A percentile compares a stretch with the other conserved stretches of the same genome.
phyloP scores from a whole-genome alignment of 2,329 filamentous ascomycete species.

The Sporothrix phasma region DNA sequence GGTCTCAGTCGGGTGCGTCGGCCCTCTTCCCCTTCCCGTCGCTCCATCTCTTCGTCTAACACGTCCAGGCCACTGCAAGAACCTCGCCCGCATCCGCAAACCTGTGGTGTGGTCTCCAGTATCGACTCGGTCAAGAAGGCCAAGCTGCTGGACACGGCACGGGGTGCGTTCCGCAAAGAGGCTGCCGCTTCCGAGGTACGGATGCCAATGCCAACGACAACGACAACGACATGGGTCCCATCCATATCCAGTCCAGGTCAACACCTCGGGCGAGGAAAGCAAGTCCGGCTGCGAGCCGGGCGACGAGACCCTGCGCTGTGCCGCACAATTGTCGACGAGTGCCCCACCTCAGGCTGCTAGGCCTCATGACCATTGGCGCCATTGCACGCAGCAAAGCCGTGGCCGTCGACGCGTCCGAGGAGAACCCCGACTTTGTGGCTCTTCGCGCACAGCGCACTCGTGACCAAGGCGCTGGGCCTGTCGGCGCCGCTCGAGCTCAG shows the following conservation, averaged over 20 bases:
- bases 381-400: slow-evolving; percentile 74
- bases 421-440: slow-evolving; percentile 80
- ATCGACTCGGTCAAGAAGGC: slow-evolving; percentile 87
- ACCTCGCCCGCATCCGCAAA: slow-evolving; percentile 78
- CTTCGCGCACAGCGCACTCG: slow-evolving; percentile 56
- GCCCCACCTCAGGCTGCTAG: slow-evolving; percentile 64
- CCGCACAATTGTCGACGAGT: slow-evolving; percentile 57
- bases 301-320: slow-evolving; percentile 54
- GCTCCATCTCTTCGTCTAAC: not conserved
- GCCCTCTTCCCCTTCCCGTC: not conserved
- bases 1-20: slow-evolving; percentile 65
- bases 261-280: slow-evolving; percentile 77
- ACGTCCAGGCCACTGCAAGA: slow-evolving; percentile 70
- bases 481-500: slow-evolving; percentile 61
- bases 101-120: slow-evolving; percentile 82
- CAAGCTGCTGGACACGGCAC: slow-evolving; percentile 64
- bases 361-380: slow-evolving; percentile 95
- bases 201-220: too few relatives aligned
- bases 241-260: slow-evolving; percentile 87
- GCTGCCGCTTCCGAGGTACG: slow-evolving; percentile 19
- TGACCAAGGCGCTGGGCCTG: slow-evolving; percentile 41
- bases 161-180: slow-evolving; percentile 30
- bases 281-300: slow-evolving; percentile 75
- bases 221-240: slow-evolving; percentile 25
- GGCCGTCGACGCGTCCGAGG: slow-evolving; percentile 62